Conservation (phyloP, 176 grass and related monocot genomes). For the Phyllostachys edulis region DNA sequence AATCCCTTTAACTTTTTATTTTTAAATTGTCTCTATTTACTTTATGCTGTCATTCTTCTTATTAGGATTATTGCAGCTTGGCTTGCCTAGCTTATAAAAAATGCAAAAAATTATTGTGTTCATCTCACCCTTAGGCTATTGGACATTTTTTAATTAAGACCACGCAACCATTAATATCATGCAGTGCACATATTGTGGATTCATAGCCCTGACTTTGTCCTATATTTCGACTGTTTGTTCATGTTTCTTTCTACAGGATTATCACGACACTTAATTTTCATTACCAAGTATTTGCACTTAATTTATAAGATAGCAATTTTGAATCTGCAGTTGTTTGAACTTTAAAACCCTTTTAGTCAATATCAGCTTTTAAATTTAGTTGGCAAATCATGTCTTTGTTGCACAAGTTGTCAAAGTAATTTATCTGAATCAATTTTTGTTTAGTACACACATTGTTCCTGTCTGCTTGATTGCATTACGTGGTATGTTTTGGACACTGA, state of each 20-base stretch:
- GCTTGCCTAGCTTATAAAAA: neutral
- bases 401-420: neutral
- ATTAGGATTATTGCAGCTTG: neutral
- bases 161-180: neutral
- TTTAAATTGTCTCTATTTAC: neutral
- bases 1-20: neutral
- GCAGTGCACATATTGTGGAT: neutral
- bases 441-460: neutral
- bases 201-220: neutral
- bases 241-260: neutral
- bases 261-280: neutral
- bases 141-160: neutral
- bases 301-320: neutral
- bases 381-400: neutral
- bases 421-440: neutral
- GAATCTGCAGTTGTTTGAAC: neutral
- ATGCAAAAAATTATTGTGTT: neutral
- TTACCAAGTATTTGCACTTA: neutral
- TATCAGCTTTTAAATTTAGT: neutral
- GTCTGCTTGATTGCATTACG: neutral
- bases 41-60: neutral
- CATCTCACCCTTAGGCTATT: neutral
- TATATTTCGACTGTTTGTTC: neutral
- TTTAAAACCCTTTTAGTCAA: neutral
- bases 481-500: neutral